Conservation (phyloP, 1,284 basidiomycete species). For the Cutaneotrichosporon dermatis region DNA sequence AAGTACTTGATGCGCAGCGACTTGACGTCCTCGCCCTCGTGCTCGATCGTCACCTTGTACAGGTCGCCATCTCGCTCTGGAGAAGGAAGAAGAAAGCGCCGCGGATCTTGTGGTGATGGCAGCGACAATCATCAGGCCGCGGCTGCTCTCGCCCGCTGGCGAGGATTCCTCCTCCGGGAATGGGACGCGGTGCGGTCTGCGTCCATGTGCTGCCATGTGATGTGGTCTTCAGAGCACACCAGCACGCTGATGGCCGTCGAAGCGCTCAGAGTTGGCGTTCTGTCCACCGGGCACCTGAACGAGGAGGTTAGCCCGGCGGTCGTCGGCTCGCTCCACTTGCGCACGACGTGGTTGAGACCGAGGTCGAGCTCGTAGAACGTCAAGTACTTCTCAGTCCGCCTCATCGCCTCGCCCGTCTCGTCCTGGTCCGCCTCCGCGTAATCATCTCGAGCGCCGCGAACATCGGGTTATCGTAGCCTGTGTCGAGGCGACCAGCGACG, state of each 20-base stretch:
- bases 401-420: constrained; percentile 85
- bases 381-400: constrained; percentile 85
- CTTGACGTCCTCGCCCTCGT: constrained; percentile 87
- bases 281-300: constrained; percentile 98
- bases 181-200: constrained; percentile 75
- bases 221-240: constrained; percentile 91
- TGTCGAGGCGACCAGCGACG: constrained; percentile 89
- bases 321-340: constrained; percentile 95
- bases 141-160: constrained; percentile 60
- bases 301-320: constrained; percentile 83
- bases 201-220: constrained; percentile 93
- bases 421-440: constrained; percentile 91
- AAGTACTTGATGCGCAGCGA: constrained; percentile 95
- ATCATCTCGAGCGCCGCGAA: constrained; percentile 93
- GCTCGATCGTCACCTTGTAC: constrained; percentile 94
- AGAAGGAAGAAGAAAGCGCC: constrained; percentile 96
- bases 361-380: constrained; percentile 96
- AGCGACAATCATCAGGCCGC: constrained; percentile 80
- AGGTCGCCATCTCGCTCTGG: constrained; percentile 94
- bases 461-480: constrained; percentile 93
- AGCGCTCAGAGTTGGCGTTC: constrained; percentile 66
- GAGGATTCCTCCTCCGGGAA: constrained; percentile 78
- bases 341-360: constrained; percentile 91
- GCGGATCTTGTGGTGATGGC: constrained; percentile 99
- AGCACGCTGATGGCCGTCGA: constrained; percentile 94